phyloP scores from a whole-genome alignment of 768 basidiomycete species.

The Naematelia aurantialba region DNA sequence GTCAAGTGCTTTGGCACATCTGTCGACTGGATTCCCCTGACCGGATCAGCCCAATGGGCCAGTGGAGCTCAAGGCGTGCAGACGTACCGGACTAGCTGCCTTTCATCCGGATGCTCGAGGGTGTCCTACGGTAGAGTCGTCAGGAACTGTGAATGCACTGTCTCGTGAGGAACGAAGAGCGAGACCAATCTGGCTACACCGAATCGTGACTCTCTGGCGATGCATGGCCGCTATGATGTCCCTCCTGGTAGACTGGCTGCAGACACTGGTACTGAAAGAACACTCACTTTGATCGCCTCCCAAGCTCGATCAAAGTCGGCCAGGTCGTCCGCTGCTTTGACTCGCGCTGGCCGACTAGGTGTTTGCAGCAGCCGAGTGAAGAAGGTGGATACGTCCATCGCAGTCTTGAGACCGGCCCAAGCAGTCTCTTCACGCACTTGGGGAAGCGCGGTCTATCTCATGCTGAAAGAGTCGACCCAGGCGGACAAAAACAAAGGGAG shows the following conservation, averaged over 20 bases:
- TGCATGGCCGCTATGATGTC: too few species aligned
- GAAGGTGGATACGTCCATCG: constrained; percentile 26
- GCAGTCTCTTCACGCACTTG: not conserved
- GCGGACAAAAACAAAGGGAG: not conserved
- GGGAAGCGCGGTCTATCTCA: not conserved
- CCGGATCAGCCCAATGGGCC: not conserved
- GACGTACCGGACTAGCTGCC: constrained; percentile 60
- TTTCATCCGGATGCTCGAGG: constrained; percentile 80
- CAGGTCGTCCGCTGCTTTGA: constrained; percentile 25
- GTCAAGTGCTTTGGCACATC: constrained; percentile 71
- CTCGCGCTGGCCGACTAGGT: constrained; percentile 14
- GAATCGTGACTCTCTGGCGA: too few species aligned
- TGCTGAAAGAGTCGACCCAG: not conserved
- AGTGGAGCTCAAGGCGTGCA: not conserved
- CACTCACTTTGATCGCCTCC: constrained; percentile 34
- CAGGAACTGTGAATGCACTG: too few species aligned
- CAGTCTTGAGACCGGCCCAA: not conserved
- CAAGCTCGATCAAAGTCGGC: constrained; percentile 38
- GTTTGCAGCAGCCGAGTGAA: constrained; percentile 41
- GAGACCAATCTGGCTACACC: too few species aligned
- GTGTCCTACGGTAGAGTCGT: constrained; percentile 59
- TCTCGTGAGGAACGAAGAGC: too few species aligned
- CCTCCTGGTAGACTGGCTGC: too few species aligned
- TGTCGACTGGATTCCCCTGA: constrained; percentile 72
- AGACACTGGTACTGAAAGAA: not conserved